Conservation (phyloP, 441 rosid genomes). For the Isatis lusitanica region DNA sequence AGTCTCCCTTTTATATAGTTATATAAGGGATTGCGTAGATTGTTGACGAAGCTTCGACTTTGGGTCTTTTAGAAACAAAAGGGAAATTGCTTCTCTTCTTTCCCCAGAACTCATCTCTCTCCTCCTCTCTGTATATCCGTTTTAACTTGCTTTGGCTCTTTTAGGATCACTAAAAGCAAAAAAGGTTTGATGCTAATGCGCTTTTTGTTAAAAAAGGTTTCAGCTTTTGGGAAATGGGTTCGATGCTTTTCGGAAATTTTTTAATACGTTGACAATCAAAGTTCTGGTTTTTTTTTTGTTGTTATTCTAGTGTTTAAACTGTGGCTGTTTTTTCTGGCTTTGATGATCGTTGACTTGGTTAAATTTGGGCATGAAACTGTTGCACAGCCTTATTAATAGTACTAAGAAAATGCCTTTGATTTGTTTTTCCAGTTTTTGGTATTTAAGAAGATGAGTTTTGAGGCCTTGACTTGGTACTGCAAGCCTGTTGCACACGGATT, state of each 20-base stretch:
- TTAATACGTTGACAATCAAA: neutral
- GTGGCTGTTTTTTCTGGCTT: neutral
- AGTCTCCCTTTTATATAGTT: neutral
- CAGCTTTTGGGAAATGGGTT: neutral
- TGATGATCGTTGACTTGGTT: neutral
- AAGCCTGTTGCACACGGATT: conserved; percentile 60
- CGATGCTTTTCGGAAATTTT: neutral
- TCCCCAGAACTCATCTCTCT: neutral
- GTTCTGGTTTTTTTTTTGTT: neutral
- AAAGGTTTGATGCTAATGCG: neutral
- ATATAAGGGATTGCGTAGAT: neutral
- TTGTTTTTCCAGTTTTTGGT: conserved; percentile 1
- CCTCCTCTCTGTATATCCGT: neutral
- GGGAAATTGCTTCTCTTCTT: conserved; percentile 6
- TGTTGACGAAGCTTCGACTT: conserved; percentile 11
- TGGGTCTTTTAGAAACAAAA: conserved; percentile 4
- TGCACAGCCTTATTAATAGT: neutral
- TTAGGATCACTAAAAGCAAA: neutral
- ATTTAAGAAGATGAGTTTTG: conserved; percentile 47
- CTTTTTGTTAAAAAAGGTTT: neutral
- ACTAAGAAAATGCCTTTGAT: neutral
- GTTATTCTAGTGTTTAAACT: neutral
- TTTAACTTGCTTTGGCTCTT: neutral
- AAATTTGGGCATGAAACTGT: neutral
- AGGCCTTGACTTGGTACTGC: conserved; percentile 74